Base-by-base conservation (phyloP, 2,329 filamentous ascomycete species). In the Aspergillus sp. region DNA sequence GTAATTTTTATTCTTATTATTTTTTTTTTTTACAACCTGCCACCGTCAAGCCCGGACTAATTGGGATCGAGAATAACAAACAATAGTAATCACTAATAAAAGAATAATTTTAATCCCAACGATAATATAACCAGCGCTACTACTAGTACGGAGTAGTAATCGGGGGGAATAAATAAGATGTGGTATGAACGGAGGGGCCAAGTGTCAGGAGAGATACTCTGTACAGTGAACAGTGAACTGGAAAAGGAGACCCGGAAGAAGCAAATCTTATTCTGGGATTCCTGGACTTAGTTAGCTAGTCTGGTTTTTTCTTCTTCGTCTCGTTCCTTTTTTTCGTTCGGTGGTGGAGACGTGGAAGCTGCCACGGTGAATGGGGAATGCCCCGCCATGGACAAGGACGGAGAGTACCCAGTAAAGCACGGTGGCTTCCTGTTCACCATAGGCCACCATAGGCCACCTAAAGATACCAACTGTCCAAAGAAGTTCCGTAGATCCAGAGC, bases 1-100 rank as follows among this genome's bases (percentile, higher is more conserved):
- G 12, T 41, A 41, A 44, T 13, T 46, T 49, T 30, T 38, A n/a
- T 39, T 39, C 17, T 39, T 39, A n/a, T 41, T 22, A 12, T 19
- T 41, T 41, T 41, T 41, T 41, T 41, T 19, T 10, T 41, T 9
- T 41, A 5, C 12, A 10, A 22, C 15, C 17, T 41, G 39, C 6
- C 19, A n/a, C 20, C 39, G n/a, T 19, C 33, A 9, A 37, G 33
- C n/a, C n/a, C 33, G n/a, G 33, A 19, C 12, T 37, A 37, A 37
- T 37, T 19, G 33, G 25, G n/a, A 37, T 37, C 37, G 19, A 19
- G 37, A 39, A 22, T 20, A 39, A 39, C 9, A 12, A 19, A 39
- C 7, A 20, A 39, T 39, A 19, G 19, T 39, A 39, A 39, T 39
- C 13, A 39, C 25, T 39, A 39, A 39, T 19, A 39, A 39, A 12